These are phyloP conservation scores for Paracamarosporium sp. DNA, from an alignment of 2,329 filamentous ascomycete genomes.

Conservation along the genomic window DNA sequence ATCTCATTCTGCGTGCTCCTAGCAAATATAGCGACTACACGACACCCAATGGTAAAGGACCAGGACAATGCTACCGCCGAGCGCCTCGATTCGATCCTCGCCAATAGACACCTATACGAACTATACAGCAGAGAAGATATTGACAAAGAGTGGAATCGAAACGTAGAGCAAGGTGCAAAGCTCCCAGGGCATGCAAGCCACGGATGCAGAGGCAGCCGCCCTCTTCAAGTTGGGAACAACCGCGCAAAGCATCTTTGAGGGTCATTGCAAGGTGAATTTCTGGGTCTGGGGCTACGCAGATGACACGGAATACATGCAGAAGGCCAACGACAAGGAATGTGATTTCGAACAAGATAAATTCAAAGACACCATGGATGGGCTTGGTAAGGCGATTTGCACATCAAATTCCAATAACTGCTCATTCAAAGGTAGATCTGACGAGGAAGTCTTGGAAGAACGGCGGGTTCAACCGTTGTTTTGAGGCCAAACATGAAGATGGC, in stretches of 20 bases:
- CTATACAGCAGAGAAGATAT: background rate
- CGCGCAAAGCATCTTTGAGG: background rate
- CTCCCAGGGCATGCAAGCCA: background rate
- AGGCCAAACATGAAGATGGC: background rate
- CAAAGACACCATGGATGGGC: background rate
- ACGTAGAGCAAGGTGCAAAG: background rate
- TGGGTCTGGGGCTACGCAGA: background rate
- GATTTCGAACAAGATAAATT: background rate
- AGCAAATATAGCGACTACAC: background rate
- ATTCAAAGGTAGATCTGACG: background rate
- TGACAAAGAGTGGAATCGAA: background rate
- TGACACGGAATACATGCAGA: background rate
- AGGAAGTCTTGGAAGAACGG: background rate
- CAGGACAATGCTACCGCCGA: background rate
- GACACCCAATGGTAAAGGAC: background rate
- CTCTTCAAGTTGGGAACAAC: background rate
- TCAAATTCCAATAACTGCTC: background rate
- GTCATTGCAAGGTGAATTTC: background rate
- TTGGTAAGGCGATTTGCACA: background rate
- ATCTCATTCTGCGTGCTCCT: background rate
- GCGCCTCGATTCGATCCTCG: too few species aligned
- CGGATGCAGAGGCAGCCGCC: background rate
- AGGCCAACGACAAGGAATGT: background rate
- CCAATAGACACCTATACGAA: too few species aligned
- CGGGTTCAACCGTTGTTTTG: background rate